Conservation (phyloP, 257 asterid genomes). For the Ajuga chamaepitys region DNA sequence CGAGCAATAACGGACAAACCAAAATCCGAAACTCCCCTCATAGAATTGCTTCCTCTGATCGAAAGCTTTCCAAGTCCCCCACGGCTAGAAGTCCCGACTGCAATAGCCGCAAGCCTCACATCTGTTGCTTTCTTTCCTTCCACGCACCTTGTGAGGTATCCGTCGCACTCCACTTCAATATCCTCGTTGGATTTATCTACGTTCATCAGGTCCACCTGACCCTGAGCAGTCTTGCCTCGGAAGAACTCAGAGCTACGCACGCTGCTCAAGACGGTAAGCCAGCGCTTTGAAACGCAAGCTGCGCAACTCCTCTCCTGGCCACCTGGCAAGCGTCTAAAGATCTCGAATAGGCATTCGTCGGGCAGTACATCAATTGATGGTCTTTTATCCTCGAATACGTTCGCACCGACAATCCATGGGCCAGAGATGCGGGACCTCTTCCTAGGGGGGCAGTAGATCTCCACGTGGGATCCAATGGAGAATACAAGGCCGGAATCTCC, state of each 20-base stretch:
- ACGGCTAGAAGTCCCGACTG: slow-evolving; percentile 81
- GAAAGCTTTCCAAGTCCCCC: slow-evolving; percentile 95
- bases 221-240: slow-evolving; percentile 26
- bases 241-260: slow-evolving; percentile 49
- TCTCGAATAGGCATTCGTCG: slow-evolving; percentile 81
- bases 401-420: slow-evolving; percentile 30
- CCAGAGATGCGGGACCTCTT: slow-evolving; percentile 62
- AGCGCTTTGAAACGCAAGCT: slow-evolving; percentile 83
- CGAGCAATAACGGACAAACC: slow-evolving; percentile 77
- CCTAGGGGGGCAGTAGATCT: slow-evolving; percentile 62
- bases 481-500: slow-evolving; percentile 59
- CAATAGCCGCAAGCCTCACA: slow-evolving; percentile 78
- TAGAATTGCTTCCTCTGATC: slow-evolving; percentile 56
- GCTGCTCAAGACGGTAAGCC: slow-evolving; percentile 65
- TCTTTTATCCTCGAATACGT: slow-evolving; percentile 23
- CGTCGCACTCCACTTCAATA: slow-evolving; percentile 59
- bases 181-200: slow-evolving; percentile 30
- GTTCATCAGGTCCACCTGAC: slow-evolving; percentile 9
- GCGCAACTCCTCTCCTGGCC: slow-evolving; percentile 67
- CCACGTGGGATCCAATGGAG: slow-evolving; percentile 53
- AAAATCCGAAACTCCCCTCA: slow-evolving; percentile 49
- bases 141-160: slow-evolving; percentile 74
- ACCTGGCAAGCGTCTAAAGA: slow-evolving; percentile 61
- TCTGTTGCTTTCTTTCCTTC: slow-evolving; percentile 96
- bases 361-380: slow-evolving; percentile 78